phyloP scores from a whole-genome alignment of 805 yeast genomes.

The Candida railenensis region DNA sequence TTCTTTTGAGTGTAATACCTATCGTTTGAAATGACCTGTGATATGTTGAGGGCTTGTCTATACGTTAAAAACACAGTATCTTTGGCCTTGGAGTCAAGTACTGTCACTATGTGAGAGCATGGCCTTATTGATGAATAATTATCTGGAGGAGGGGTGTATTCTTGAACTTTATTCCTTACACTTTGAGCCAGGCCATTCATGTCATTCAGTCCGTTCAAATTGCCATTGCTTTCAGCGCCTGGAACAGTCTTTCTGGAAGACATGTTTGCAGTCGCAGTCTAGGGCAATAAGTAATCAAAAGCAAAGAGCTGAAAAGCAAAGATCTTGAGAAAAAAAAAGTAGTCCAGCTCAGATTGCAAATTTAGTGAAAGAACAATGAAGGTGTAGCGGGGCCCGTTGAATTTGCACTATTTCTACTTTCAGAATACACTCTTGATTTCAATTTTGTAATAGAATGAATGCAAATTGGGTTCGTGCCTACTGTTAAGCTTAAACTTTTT shows the following conservation, averaged over 20 bases:
- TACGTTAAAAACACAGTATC: slow-evolving; percentile 51
- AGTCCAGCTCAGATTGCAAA: too few relatives aligned
- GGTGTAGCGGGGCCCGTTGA: too few relatives aligned
- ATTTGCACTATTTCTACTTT: too few relatives aligned
- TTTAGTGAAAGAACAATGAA: too few relatives aligned
- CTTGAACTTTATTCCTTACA: slow-evolving; percentile 2
- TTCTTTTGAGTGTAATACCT: slow-evolving; percentile 28
- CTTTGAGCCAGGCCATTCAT: neutral
- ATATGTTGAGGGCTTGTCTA: slow-evolving; percentile 49
- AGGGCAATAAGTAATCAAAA: neutral
- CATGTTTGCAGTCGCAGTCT: neutral
- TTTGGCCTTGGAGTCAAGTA: slow-evolving; percentile 47
- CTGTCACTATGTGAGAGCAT: slow-evolving; percentile 50
- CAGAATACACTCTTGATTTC: too few relatives aligned
- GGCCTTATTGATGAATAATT: slow-evolving; percentile 36
- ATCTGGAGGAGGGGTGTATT: slow-evolving; percentile 17
- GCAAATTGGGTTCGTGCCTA: neutral
- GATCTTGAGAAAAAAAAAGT: too few relatives aligned
- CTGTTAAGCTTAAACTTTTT: neutral
- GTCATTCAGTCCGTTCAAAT: neutral
- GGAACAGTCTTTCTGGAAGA: slow-evolving; percentile 6
- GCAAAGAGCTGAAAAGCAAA: neutral
- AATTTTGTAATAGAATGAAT: neutral
- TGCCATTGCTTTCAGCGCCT: neutral
- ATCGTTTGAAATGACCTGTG: slow-evolving; percentile 31